These are phyloP conservation scores for Schizochytrium sp. DNA, from an alignment of 108 stramenopile genomes.

Conservation along the genomic window DNA sequence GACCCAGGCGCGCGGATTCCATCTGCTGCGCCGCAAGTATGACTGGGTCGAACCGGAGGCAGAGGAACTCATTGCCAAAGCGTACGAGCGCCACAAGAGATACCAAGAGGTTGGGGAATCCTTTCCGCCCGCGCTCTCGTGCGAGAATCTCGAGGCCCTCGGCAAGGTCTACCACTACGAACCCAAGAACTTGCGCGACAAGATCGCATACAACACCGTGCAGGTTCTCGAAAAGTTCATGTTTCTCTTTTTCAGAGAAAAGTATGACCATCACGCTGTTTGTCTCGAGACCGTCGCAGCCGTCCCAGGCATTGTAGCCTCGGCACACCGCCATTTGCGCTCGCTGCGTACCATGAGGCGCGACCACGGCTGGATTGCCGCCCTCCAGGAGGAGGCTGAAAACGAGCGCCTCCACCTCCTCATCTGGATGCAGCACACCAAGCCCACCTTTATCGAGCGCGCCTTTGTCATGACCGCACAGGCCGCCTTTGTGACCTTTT, in stretches of 20 bases:
- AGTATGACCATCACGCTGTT: conserved; percentile 55
- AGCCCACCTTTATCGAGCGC: conserved; percentile 57
- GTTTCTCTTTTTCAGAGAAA: neutral
- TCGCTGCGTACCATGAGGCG: conserved; percentile 77
- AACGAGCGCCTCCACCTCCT: conserved; percentile 95
- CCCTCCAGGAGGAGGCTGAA: conserved; percentile 93
- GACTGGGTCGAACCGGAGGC: neutral
- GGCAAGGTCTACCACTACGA: neutral
- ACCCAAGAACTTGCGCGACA: neutral
- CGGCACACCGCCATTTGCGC: conserved; percentile 74
- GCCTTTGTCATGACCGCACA: conserved; percentile 63
- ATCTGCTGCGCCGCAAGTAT: neutral
- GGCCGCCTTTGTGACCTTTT: conserved; percentile 63
- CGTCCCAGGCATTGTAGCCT: conserved; percentile 72
- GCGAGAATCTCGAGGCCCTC: neutral
- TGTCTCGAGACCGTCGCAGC: conserved; percentile 78
- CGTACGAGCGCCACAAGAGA: neutral
- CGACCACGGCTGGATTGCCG: conserved; percentile 80
- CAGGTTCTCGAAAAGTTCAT: conserved; percentile 46
- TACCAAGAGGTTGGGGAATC: neutral
- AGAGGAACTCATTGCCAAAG: neutral
- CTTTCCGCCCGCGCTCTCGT: neutral
- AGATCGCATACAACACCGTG: neutral
- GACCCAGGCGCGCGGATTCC: neutral
- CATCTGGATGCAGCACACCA: conserved; percentile 71